Base-by-base conservation (phyloP, 371 early-diverging fungal species). In the Zychaea mexicana region DNA sequence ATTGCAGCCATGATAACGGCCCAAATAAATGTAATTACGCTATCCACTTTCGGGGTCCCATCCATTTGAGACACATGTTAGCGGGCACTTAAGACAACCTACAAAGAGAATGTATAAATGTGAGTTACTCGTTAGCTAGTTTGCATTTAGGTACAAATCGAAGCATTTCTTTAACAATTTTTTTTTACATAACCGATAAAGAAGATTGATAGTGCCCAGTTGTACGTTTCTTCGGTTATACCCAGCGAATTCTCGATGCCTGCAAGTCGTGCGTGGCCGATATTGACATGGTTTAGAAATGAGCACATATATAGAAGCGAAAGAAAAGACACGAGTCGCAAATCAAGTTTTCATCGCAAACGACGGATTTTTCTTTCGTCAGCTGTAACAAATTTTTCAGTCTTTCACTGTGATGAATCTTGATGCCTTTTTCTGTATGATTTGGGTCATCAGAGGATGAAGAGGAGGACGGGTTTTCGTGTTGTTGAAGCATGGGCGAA, bases 181-280 rank as follows among this genome's bases (percentile, higher is more conserved):
- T n/a, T 31, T 72, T 74, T 60, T 73, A 73, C 79, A 69, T 87
- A 88, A 61, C 88, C 89, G 52, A 85, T 68, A 67, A 86, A 87
- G 58, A 87, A 87, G 32, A 88, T 82, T 28, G 88, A 87, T 24
- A 88, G 53, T 10, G 87, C 74, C 77, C 85, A 71, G 57, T 84
- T 82, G 62, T 84, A 88, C 38, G 80, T 74, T 26, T 46, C 69
- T 27, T 76, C 32, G 39, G 70, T 77, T 10, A 87, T 71, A 46
- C 60, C 49, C 15, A 85, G 66, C 52, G 83, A 79, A 0, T 21
- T 33, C 12, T 62, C 61, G 10, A 87, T 61, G 31, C 84, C 83
- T 30, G 83, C 85, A 5, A 87, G 68, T 71, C 84, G 82, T 12
- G 87, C 87, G 61, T 87, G 32, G 59, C 84, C 82, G 27, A 84